phyloP scores from a whole-genome alignment of 345 rosid genomes.

The Citrus australasica region DNA sequence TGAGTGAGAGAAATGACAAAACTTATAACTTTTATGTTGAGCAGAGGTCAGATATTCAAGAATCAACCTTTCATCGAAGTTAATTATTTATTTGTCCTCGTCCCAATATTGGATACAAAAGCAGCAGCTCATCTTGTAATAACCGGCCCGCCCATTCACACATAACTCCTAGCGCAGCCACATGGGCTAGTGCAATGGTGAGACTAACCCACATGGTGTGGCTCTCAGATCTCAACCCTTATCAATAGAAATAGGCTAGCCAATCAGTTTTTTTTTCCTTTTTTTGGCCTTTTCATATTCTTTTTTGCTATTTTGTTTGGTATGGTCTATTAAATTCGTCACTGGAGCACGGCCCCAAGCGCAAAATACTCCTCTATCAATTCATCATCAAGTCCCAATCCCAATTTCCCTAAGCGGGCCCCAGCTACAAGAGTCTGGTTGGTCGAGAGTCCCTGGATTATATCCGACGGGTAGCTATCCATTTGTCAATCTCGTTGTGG shows the following conservation, averaged over 20 bases:
- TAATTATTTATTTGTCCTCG: not conserved
- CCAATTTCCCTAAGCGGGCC: conserved; percentile 16
- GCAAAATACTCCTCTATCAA: not conserved
- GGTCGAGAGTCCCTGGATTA: conserved; percentile 33
- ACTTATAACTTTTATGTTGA: not conserved
- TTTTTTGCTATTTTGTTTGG: not conserved
- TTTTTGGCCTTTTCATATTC: too few relatives aligned
- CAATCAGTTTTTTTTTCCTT: not conserved
- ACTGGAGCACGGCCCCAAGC: not conserved
- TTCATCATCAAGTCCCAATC: not conserved
- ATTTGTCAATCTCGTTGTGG: not conserved
- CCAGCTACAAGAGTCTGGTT: conserved; percentile 10
- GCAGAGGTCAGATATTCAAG: not conserved
- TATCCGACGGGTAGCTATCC: conserved; percentile 30
- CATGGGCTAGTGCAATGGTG: not conserved
- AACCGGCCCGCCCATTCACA: not conserved
- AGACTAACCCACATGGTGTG: too few relatives aligned
- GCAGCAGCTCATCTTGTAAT: not conserved
- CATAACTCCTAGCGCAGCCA: not conserved
- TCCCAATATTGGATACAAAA: not conserved
- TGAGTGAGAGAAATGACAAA: too few relatives aligned
- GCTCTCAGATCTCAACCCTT: too few relatives aligned
- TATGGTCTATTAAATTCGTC: not conserved
- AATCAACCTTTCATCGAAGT: too few relatives aligned
- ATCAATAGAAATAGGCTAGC: not conserved